Evolutionary conservation across 768 basidiomycete species (phyloP).

Genomic region (Termitomyces sp.): DNA sequence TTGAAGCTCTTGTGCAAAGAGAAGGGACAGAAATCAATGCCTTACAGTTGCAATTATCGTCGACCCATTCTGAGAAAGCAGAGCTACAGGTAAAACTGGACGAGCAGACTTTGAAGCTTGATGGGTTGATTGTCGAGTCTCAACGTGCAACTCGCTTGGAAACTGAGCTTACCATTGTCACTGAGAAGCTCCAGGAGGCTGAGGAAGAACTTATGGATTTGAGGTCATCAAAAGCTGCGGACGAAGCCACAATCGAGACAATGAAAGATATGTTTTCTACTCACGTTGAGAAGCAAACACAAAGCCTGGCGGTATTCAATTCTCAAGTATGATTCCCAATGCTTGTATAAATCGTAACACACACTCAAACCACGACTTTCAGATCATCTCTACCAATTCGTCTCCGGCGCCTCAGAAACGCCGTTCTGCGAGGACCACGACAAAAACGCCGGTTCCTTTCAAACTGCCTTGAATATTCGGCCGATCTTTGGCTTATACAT

Average conservation of each 20-base stretch:
- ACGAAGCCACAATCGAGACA: constrained; percentile 28
- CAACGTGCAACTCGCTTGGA: constrained; percentile 12
- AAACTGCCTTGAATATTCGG: constrained; percentile 2
- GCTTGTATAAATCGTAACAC: neutral
- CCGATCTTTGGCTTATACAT: neutral
- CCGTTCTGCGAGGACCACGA: constrained; percentile 6
- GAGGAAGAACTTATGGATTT: constrained; percentile 28
- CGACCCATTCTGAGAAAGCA: neutral
- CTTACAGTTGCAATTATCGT: neutral
- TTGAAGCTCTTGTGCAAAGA: constrained; percentile 3
- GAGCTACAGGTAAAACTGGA: constrained; percentile 11
- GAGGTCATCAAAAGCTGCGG: constrained; percentile 23
- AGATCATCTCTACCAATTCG: constrained; percentile 24
- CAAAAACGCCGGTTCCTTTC: constrained; percentile 4
- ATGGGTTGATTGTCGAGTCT: constrained; percentile 13
- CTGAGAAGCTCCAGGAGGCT: constrained; percentile 16
- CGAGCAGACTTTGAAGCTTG: constrained; percentile 10
- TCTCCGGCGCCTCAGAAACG: constrained; percentile 19
- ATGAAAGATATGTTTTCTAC: constrained; percentile 25
- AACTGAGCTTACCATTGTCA: constrained; percentile 14
- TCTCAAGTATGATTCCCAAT: constrained; percentile 24
- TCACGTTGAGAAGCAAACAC: constrained; percentile 26
- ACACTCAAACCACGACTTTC: neutral
- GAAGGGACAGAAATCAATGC: neutral
- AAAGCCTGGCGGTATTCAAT: constrained; percentile 28